Evolutionary conservation across 2,329 filamentous ascomycete species (phyloP).

Genomic region (Rutstroemia sp.): DNA sequence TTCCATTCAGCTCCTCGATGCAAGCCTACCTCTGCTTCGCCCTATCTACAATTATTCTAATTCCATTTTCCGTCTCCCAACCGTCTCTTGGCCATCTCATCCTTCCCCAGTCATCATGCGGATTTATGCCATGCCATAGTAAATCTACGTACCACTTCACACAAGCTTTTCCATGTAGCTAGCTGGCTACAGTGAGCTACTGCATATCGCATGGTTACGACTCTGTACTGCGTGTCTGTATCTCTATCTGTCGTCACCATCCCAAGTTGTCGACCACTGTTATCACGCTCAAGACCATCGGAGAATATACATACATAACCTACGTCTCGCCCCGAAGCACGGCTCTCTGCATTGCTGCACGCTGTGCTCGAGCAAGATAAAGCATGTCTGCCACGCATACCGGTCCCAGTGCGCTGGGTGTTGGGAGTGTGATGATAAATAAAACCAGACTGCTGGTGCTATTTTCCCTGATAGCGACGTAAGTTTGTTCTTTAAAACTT

Average conservation of each 20-base stretch:
- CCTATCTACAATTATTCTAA: background rate
- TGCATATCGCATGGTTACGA: no score
- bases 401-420: conserved; percentile 13
- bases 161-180: background rate
- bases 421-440: conserved; percentile 21
- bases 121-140: background rate
- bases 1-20: background rate
- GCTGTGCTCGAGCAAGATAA: no score
- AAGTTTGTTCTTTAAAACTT: conserved; percentile 7
- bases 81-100: background rate
- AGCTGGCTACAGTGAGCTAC: no score
- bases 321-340: background rate
- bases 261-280: no score
- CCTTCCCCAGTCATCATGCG: background rate
- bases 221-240: no score
- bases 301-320: no score
- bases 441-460: conserved; percentile 18
- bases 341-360: background rate
- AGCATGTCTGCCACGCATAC: background rate
- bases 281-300: no score
- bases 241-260: background rate
- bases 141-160: background rate
- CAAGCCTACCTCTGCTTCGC: no score
- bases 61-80: background rate
- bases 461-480: conserved; percentile 25